A percentile compares a stretch with the other conserved stretches of the same genome.
These are phyloP conservation scores for Astrocystis sublimbata DNA, from an alignment of 495 filamentous ascomycete genomes.

Conservation along the genomic window DNA sequence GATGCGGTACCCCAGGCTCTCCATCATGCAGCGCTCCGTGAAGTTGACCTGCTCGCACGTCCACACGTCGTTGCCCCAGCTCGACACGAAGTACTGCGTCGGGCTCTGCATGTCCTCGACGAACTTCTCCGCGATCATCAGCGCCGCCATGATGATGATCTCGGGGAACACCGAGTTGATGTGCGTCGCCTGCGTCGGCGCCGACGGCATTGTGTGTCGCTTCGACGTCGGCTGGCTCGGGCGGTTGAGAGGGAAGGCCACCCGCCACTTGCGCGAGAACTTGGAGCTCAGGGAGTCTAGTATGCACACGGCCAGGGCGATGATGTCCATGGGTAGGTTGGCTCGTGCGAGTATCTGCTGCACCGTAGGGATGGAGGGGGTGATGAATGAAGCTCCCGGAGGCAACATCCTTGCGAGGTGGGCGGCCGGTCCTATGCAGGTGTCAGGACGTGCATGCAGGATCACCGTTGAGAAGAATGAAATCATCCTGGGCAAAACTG, in stretches of 20 bases:
- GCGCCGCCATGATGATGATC: constrained; percentile 49
- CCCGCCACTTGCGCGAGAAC: constrained; percentile 56
- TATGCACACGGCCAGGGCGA: constrained; percentile 57
- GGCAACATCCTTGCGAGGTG: constrained; percentile 59
- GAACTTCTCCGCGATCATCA: constrained; percentile 56
- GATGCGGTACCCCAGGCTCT: constrained; percentile 54
- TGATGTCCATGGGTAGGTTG: constrained; percentile 48
- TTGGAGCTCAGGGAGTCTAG: constrained; percentile 56
- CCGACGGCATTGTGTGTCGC: constrained; percentile 48
- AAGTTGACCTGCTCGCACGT: constrained; percentile 55
- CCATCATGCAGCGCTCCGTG: constrained; percentile 56
- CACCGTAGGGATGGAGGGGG: constrained; percentile 50
- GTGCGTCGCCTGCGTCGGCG: constrained; percentile 42
- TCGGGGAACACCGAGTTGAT: constrained; percentile 57
- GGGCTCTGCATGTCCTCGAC: constrained; percentile 49
- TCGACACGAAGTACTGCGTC: constrained; percentile 43
- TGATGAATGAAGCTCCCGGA: constrained; percentile 50
- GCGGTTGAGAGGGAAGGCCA: constrained; percentile 45
- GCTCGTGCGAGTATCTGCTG: constrained; percentile 54
- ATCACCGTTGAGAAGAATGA: neutral
- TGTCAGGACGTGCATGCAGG: constrained; percentile 4
- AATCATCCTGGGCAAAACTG: constrained; percentile 17
- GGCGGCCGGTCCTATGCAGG: constrained; percentile 50
- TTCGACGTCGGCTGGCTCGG: constrained; percentile 30
- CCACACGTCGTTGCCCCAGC: constrained; percentile 53